phyloP scores from a whole-genome alignment of 164 flowering plant species.

The Vitis rotundifolia region DNA sequence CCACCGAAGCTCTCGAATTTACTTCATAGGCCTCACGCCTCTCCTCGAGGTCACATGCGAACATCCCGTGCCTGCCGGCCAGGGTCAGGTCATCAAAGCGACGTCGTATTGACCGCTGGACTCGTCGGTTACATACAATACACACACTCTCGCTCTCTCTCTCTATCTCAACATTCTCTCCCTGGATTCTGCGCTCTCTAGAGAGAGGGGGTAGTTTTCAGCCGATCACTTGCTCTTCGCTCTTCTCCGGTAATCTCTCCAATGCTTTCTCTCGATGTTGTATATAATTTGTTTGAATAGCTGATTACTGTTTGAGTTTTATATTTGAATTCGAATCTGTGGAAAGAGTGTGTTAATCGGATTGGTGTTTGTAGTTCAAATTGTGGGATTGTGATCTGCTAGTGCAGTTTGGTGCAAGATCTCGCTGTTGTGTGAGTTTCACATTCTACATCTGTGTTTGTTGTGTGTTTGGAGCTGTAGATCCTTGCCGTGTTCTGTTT shows the following conservation, averaged over 20 bases:
- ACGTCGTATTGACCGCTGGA: slow-evolving; percentile 5
- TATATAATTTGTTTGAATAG: background rate
- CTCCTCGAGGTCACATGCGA: background rate
- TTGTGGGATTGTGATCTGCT: background rate
- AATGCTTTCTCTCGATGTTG: background rate
- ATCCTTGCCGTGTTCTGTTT: slow-evolving; percentile 1
- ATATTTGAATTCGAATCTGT: background rate
- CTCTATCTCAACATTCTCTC: background rate
- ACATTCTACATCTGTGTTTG: background rate
- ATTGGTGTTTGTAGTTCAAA: background rate
- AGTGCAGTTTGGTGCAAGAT: slow-evolving; percentile 6
- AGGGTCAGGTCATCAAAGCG: slow-evolving; percentile 8
- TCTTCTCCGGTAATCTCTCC: slow-evolving; percentile 10
- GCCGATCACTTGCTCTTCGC: slow-evolving; percentile 1
- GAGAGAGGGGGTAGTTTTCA: background rate
- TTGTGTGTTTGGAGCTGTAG: background rate
- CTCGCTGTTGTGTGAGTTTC: slow-evolving; percentile 5
- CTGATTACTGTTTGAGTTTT: background rate
- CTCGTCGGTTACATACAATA: slow-evolving; percentile 2
- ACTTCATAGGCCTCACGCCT: background rate
- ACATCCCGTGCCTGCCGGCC: slow-evolving; percentile 9
- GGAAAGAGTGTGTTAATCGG: background rate
- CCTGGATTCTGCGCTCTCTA: background rate
- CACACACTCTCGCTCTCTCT: background rate
- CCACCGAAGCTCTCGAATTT: background rate